Evolutionary conservation across 2,329 filamentous ascomycete genomes (phyloP).

Genomic region (Scolecobasidium constrictum): DNA sequence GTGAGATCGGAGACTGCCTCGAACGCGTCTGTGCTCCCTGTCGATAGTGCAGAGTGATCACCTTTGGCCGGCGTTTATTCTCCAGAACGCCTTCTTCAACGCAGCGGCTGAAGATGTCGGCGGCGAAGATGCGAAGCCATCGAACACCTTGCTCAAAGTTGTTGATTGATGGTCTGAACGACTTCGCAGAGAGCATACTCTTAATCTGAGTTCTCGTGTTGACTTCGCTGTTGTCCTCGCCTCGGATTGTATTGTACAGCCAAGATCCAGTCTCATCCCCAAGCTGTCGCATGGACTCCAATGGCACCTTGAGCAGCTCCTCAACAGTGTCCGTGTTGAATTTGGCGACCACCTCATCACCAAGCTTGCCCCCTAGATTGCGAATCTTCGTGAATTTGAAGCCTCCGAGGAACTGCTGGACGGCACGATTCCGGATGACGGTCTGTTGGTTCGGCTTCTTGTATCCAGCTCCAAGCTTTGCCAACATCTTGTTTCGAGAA

Average conservation of each 20-base stretch:
- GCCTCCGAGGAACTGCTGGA: slow-evolving; percentile 64
- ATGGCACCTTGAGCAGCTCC: slow-evolving; percentile 59
- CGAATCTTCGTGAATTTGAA: slow-evolving; percentile 95
- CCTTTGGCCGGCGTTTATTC: slow-evolving; percentile 75
- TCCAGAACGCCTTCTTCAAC: slow-evolving; percentile 86
- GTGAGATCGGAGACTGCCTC: slow-evolving; percentile 64
- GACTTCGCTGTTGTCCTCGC: slow-evolving; percentile 78
- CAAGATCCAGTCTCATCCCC: slow-evolving; percentile 77
- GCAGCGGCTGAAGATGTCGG: slow-evolving; percentile 81
- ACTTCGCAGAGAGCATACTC: slow-evolving; percentile 94
- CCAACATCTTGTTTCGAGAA: slow-evolving; percentile 86
- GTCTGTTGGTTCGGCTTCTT: slow-evolving; percentile 95
- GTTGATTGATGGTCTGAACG: slow-evolving; percentile 76
- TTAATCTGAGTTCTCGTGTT: slow-evolving; percentile 89
- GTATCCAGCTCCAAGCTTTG: slow-evolving; percentile 82
- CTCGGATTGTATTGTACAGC: slow-evolving; percentile 76
- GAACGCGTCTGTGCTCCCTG: slow-evolving; percentile 64
- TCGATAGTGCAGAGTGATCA: slow-evolving; percentile 74
- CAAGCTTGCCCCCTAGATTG: slow-evolving; percentile 89
- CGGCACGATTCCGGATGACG: slow-evolving; percentile 77
- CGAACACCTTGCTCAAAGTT: slow-evolving; percentile 64
- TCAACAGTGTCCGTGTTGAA: slow-evolving; percentile 74
- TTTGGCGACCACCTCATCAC: slow-evolving; percentile 69
- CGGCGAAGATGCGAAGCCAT: slow-evolving; percentile 85
- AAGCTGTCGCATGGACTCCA: slow-evolving; percentile 67